Base-by-base conservation (phyloP, 2,329 filamentous ascomycete species). In the Metarhizium guizhouense region DNA sequence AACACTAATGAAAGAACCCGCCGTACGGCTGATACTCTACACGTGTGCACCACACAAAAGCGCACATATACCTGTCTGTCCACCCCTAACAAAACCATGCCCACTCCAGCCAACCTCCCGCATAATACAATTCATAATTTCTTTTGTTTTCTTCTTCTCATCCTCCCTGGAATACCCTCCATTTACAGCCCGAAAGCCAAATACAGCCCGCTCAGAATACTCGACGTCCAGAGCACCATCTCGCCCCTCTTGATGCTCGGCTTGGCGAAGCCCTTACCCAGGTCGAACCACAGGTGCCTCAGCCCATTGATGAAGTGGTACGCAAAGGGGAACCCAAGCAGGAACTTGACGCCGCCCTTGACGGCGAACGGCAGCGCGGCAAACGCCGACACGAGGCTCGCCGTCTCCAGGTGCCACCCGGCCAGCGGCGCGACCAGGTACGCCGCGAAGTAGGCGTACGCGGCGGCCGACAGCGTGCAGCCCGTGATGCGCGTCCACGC, bases 401-500 rank as follows among this genome's bases (percentile, higher is more conserved):
- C 74, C 56, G 74, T 78, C 76, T 84, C 81, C 57, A 84, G 67
- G 73, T 84, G 81, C 72, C 76, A 78, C 62, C 81, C 92, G 54
- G 90, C 72, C 47, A 87, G 73, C 5, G 92, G 92, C 0, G 90
- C 85, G 61, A 82, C 82, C 59, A 96, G 86, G 79, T 96, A 96
- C 54, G 86, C 83, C 62, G 84, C 73, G 60, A 87, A 85, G 77
- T 90, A 96, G 69, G 83, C 72, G 80, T 96, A 96, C 60, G 95
- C 79, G 52, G 77, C 74, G 61, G 86, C 88, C 58, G 85, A 86
- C 62, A 95, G 80, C 58, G 79, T 72, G 67, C 80, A 74, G 65
- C 90, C 92, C n/a, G 90, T 93, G 75, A 96, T 84, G 67, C 92
- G 90, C 77, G 91, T 88, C 74, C 89, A 80, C 62, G 80, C 79